phyloP scores from a whole-genome alignment of 768 basidiomycete genomes.

The Scleroderma bovista region DNA sequence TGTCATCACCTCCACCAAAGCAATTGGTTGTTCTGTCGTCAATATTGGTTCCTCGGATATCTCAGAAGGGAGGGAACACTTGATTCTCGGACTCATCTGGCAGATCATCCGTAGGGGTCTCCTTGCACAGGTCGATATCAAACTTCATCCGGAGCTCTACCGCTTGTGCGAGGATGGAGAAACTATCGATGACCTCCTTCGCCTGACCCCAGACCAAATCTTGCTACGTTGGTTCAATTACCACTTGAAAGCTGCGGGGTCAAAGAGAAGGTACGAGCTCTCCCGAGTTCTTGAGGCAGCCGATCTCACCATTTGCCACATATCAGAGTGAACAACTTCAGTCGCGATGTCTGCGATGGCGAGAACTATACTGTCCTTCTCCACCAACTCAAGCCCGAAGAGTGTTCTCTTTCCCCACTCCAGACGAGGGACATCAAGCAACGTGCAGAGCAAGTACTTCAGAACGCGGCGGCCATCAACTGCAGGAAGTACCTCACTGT shows the following conservation, averaged over 20 bases:
- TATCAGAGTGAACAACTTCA: constrained; percentile 93
- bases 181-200: constrained; percentile 91
- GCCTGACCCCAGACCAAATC: constrained; percentile 95
- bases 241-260: constrained; percentile 92
- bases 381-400: constrained; percentile 91
- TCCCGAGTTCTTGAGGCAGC: neutral
- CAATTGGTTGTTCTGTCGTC: constrained; percentile 97
- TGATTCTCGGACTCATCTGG: constrained; percentile 98
- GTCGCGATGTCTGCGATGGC: constrained; percentile 93
- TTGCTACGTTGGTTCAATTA: constrained; percentile 99
- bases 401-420: constrained; percentile 87
- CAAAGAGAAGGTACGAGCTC: constrained; percentile 65
- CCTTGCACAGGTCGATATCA: constrained; percentile 94
- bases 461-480: constrained; percentile 90
- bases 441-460: constrained; percentile 89
- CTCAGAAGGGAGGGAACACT: constrained; percentile 89
- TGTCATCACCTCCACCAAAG: constrained; percentile 96
- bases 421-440: constrained; percentile 77
- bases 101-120: constrained; percentile 94
- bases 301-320: neutral
- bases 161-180: constrained; percentile 95
- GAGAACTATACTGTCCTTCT: constrained; percentile 97
- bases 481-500: constrained; percentile 96
- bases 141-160: constrained; percentile 95
- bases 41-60: constrained; percentile 95